These are phyloP conservation scores for Tympanopsis confertula DNA, from an alignment of 2,329 filamentous ascomycete genomes.

Conservation along the genomic window DNA sequence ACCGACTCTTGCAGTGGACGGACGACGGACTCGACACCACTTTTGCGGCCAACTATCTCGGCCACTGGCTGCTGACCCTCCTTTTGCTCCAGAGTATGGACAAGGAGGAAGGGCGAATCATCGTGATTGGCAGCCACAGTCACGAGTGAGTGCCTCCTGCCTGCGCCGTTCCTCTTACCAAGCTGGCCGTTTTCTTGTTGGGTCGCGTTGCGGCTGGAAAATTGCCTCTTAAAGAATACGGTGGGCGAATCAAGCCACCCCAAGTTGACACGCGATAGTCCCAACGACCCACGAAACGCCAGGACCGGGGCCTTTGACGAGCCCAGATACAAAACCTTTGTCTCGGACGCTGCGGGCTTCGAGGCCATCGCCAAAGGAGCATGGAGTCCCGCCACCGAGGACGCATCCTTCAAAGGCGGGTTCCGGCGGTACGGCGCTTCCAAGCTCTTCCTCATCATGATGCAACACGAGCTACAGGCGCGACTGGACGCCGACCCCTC, in stretches of 20 bases:
- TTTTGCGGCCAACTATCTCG: slow-evolving; percentile 10
- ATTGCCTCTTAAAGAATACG: too few relatives aligned
- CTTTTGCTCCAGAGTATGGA: slow-evolving; percentile 12
- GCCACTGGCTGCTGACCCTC: slow-evolving; percentile 10
- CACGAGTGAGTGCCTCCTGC: slow-evolving; percentile 6
- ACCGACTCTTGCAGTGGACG: too few relatives aligned
- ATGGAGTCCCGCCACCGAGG: slow-evolving; percentile 19
- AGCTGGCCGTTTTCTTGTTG: too few relatives aligned
- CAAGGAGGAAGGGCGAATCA: slow-evolving; percentile 7
- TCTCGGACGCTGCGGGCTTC: slow-evolving; percentile 12
- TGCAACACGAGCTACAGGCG: slow-evolving; percentile 20
- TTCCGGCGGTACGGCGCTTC: slow-evolving; percentile 24
- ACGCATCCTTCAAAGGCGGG: slow-evolving; percentile 12
- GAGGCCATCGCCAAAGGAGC: slow-evolving; percentile 18
- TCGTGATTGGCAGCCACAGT: slow-evolving; percentile 7
- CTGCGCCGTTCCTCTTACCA: not conserved
- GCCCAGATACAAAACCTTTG: slow-evolving; percentile 14
- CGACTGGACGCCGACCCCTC: slow-evolving; percentile 19
- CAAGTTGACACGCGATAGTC: too few relatives aligned
- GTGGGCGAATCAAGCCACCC: too few relatives aligned
- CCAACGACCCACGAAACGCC: slow-evolving; percentile 7
- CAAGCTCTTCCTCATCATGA: slow-evolving; percentile 23
- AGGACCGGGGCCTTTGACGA: too few relatives aligned
- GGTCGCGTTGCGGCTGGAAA: too few relatives aligned
- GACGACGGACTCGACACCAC: slow-evolving; percentile 8